phyloP scores from a whole-genome alignment of 306 rosid genomes.

The Casuarina cunninghamiana region DNA sequence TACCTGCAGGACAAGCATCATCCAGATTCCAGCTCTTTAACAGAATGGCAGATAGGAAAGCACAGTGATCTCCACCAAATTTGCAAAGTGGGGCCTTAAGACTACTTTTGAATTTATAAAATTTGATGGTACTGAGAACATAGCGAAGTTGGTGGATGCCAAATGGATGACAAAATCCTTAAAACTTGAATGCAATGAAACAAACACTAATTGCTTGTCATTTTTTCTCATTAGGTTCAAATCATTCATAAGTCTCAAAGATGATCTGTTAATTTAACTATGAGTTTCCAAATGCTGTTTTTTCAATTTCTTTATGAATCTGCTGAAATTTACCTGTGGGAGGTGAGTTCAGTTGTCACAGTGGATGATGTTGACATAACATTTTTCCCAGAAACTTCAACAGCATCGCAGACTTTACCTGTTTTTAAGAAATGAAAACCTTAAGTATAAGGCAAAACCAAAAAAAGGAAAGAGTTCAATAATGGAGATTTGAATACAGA shows the following conservation, averaged over 20 bases:
- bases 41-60: constrained; percentile 3
- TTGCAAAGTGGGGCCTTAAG: constrained; percentile 12
- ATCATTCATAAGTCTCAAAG: constrained; percentile 12
- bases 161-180: background rate
- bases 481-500: constrained; percentile 16
- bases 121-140: background rate
- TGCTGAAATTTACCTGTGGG: constrained; percentile 63
- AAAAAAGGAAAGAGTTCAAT: constrained; percentile 10
- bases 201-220: background rate
- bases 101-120: background rate
- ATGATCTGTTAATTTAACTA: background rate
- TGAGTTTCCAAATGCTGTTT: constrained; percentile 4
- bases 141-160: background rate
- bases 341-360: constrained; percentile 83
- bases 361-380: constrained; percentile 86
- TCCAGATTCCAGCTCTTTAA: constrained; percentile 19
- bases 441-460: constrained; percentile 10
- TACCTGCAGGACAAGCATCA: constrained; percentile 55
- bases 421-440: constrained; percentile 27
- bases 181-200: constrained; percentile 10
- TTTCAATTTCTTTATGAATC: constrained; percentile 7
- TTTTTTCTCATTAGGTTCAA: background rate
- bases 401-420: constrained; percentile 92
- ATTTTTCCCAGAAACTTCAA: constrained; percentile 87
- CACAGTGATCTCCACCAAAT: constrained; percentile 14